Evolutionary conservation across 495 filamentous ascomycete genomes (phyloP).

Genomic region (Hyaloscypha bicolor): DNA sequence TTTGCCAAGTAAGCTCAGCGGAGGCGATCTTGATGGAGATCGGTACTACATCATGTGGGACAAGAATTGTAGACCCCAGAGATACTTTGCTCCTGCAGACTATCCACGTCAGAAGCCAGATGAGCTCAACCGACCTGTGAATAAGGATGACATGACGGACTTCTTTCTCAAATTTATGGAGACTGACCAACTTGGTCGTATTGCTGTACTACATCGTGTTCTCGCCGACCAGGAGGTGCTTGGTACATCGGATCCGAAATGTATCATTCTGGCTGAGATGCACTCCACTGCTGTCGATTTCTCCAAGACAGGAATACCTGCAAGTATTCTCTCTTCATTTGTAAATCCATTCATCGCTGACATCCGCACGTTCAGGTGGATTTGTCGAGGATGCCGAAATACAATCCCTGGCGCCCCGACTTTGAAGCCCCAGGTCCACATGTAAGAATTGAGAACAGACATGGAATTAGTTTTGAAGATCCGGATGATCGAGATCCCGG

Average conservation of each 20-base stretch:
- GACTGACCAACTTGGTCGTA: constrained; percentile 70
- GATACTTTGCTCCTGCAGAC: constrained; percentile 58
- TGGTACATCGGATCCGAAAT: constrained; percentile 61
- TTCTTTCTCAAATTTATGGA: constrained; percentile 85
- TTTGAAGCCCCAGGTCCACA: constrained; percentile 70
- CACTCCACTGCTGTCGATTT: constrained; percentile 83
- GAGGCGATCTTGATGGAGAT: constrained; percentile 85
- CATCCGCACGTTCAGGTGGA: constrained; percentile 38
- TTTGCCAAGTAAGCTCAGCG: constrained; percentile 73
- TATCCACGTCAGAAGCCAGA: constrained; percentile 60
- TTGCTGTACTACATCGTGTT: constrained; percentile 67
- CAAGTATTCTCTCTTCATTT: constrained; percentile 38
- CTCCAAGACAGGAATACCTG: constrained; percentile 75
- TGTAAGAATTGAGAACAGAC: constrained; percentile 50
- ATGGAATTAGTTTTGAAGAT: constrained; percentile 47
- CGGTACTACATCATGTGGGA: constrained; percentile 78
- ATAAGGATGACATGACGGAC: constrained; percentile 63
- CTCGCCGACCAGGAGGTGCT: constrained; percentile 60
- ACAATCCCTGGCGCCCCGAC: constrained; percentile 52
- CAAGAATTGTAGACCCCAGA: constrained; percentile 39
- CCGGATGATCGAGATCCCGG: constrained; percentile 33
- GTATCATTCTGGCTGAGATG: constrained; percentile 62
- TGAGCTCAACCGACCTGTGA: constrained; percentile 58
- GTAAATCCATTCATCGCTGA: too few species aligned
- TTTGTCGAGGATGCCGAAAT: constrained; percentile 44